phyloP scores from a whole-genome alignment of 73 alveolate genomes.

The Blepharisma stoltei region DNA sequence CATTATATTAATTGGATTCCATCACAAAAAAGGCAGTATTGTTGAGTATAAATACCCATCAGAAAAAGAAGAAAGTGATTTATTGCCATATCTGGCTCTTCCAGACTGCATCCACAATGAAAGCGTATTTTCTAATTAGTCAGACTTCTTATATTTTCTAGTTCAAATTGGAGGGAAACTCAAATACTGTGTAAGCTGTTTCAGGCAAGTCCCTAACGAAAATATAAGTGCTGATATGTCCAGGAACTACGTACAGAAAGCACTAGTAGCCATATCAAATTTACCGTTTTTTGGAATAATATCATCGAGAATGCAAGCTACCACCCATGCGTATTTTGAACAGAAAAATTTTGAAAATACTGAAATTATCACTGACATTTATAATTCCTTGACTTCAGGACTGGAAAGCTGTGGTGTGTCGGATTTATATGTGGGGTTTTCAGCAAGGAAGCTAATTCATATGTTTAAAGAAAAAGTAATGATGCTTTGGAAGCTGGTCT shows the following conservation, averaged over 20 bases:
- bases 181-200: constrained; percentile 19
- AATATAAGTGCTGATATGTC: not conserved
- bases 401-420: not conserved
- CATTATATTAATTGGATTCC: constrained; percentile 1
- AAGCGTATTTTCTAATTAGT: not conserved
- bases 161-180: not conserved
- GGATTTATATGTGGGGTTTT: not conserved
- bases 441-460: not conserved
- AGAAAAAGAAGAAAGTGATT: not conserved
- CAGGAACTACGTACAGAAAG: constrained; percentile 22
- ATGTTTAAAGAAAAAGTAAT: constrained; percentile 9
- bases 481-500: not conserved
- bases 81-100: constrained; percentile 4
- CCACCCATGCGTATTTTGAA: constrained; percentile 12
- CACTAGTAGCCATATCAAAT: not conserved
- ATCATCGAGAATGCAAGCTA: not conserved
- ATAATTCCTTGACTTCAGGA: not conserved
- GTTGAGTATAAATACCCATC: not conserved
- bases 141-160: not conserved
- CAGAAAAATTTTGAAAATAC: constrained; percentile 9
- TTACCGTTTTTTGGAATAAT: constrained; percentile 5
- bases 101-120: constrained; percentile 29
- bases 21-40: constrained; percentile 27
- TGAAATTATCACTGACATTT: not conserved
- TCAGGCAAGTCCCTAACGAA: not conserved